phyloP scores from a whole-genome alignment of 1,284 basidiomycete species.

The Marasmius sp. region DNA sequence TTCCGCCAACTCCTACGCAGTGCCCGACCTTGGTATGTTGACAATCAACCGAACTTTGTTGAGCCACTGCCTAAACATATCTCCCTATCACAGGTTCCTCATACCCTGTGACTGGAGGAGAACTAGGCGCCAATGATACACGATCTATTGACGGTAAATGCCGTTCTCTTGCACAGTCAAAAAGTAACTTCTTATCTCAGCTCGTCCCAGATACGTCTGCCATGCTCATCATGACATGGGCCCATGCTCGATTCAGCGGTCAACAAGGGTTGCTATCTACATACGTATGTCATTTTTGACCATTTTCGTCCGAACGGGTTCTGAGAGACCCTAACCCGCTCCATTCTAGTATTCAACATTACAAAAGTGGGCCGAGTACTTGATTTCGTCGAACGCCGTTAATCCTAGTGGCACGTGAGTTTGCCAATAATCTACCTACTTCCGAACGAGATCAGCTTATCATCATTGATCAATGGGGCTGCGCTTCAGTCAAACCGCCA shows the following conservation, averaged over 20 bases:
- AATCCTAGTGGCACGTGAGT: conserved; percentile 13
- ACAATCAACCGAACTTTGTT: background rate
- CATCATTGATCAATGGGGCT: background rate
- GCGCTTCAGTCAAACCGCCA: conserved; percentile 3
- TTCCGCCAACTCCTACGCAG: conserved; percentile 25
- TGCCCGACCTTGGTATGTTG: conserved; percentile 31
- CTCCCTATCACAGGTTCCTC: background rate
- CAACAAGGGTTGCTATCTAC: conserved; percentile 9
- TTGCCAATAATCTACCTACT: background rate
- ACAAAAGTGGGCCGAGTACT: conserved; percentile 11
- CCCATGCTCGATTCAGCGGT: conserved; percentile 17
- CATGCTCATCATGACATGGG: conserved; percentile 22
- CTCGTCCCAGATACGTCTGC: conserved; percentile 11
- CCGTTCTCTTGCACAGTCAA: background rate
- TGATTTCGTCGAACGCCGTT: background rate
- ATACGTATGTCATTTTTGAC: conserved; percentile 15
- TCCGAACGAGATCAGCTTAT: background rate
- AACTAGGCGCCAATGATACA: conserved; percentile 24
- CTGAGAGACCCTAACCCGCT: background rate
- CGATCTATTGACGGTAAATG: conserved; percentile 18
- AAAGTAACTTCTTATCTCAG: background rate
- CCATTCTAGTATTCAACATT: conserved; percentile 11
- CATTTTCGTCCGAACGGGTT: background rate
- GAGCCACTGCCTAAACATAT: background rate
- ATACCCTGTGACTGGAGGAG: conserved; percentile 2